Conservation (phyloP, 768 basidiomycete species). For the Calocera viscosa region DNA sequence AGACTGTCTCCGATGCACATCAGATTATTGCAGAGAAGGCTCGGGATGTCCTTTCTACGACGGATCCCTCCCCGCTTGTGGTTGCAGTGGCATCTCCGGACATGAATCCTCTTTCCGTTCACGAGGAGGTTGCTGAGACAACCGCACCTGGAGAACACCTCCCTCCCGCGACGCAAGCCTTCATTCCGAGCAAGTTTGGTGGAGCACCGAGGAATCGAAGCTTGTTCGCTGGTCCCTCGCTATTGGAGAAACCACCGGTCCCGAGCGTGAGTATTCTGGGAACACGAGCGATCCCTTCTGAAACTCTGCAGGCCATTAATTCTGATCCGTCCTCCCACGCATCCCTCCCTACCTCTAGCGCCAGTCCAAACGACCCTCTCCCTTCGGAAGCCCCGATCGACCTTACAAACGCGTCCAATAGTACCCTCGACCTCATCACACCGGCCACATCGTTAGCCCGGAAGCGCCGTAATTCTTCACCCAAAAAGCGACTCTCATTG, state of each 20-base stretch:
- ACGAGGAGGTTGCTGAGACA: too few species aligned
- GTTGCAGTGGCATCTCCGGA: neutral
- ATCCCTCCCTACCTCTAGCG: neutral
- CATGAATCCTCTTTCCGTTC: too few species aligned
- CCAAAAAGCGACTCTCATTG: neutral
- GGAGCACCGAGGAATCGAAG: neutral
- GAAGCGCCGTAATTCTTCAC: neutral
- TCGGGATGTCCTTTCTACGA: conserved; percentile 25
- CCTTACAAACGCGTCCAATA: neutral
- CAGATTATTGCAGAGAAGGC: conserved; percentile 32
- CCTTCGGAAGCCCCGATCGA: neutral
- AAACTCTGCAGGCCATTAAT: neutral
- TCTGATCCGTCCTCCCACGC: neutral
- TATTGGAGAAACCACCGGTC: neutral
- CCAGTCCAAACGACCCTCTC: neutral
- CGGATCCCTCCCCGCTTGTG: neutral
- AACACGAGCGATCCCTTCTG: neutral
- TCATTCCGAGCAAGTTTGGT: conserved; percentile 16
- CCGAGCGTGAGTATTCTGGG: neutral
- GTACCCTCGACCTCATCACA: neutral
- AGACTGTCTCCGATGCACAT: conserved; percentile 38
- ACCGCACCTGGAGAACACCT: neutral
- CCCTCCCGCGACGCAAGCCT: conserved; percentile 17
- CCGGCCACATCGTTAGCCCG: neutral
- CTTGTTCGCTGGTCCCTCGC: neutral